Evolutionary conservation across 176 grass and related monocot genomes (phyloP), one percentile per base, ranked within the genome.

Genomic region (Paspalum notatum): DNA sequence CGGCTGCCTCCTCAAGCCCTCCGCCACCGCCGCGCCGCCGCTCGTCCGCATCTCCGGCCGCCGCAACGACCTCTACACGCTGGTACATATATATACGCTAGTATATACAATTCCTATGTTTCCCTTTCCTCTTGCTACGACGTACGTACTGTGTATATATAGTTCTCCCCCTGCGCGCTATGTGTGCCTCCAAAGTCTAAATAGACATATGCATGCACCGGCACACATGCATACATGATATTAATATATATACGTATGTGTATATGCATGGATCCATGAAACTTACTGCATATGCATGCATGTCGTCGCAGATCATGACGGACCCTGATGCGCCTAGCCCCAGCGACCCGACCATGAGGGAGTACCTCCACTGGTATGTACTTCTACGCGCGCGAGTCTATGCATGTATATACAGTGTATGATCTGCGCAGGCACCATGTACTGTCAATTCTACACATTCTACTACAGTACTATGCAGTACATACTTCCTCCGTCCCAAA

Each of bases 311-410:
- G 94, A 53, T 97, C 54, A 94, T 97, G 94, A 90, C 89, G 43
- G 94, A 97, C 54, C 94, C 91, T 9, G 94, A 97, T 72, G 94
- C 94, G 18, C 94, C 91, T 8, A 93, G 94, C 58, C 94, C 94
- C 15, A 97, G 94, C 72, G 91, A 97, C 3, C 94, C 91, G 4
- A 84, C 79, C 42, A 89, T 91, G 91, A 82, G 87, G 39, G 94
- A 97, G 82, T 90, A 87, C 66, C 78, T 94, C 69, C 94, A 97
- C 68, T 97, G 81, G 86, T 88, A 73, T 6, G 62, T 51, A 10
- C 21, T 1, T 5, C 42, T 48, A 48, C 20, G 9, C 20, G 20
- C 5, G 20, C 56, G 5, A 14, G 14, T n/a, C n/a, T n/a, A n/a
- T 52, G 17, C 14, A 2, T 52, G 5, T 47, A 8, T 18, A 0